These are phyloP conservation scores for Botrytis cinerea DNA, from an alignment of 2,329 filamentous ascomycete genomes.

Conservation along the genomic window DNA sequence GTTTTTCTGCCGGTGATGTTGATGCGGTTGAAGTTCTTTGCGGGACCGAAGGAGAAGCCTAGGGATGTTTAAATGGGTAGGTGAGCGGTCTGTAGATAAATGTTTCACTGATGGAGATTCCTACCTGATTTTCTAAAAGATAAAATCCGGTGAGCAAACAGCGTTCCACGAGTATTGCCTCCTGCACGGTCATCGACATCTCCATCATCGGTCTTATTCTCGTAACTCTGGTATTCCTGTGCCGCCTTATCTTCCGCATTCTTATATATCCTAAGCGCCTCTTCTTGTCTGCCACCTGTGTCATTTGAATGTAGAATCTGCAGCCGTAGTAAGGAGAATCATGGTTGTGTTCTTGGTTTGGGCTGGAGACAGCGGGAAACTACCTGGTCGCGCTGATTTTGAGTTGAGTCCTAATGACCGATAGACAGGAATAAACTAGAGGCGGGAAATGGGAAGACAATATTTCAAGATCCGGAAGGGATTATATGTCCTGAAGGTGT, in stretches of 20 bases:
- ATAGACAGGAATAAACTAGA: too few relatives aligned
- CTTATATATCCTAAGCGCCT: too few relatives aligned
- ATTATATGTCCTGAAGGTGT: too few relatives aligned
- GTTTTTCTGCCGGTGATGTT: neutral
- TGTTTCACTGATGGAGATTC: fast-evolving
- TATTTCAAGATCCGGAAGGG: too few relatives aligned
- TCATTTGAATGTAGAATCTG: too few relatives aligned
- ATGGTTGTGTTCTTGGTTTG: too few relatives aligned
- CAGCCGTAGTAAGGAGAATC: too few relatives aligned
- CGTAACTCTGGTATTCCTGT: neutral
- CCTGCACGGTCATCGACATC: fast-evolving
- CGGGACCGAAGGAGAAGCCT: neutral
- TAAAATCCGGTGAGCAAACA: fast-evolving
- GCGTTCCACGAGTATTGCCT: fast-evolving
- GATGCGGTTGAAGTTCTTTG: neutral
- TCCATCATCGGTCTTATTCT: neutral
- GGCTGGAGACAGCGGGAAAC: too few relatives aligned
- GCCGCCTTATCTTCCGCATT: neutral
- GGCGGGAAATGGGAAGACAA: too few relatives aligned
- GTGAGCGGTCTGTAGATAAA: neutral
- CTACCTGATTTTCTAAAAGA: fast-evolving
- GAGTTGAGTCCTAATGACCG: too few relatives aligned
- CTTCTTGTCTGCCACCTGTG: too few relatives aligned
- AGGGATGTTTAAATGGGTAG: neutral
- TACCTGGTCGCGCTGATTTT: too few relatives aligned